Conservation (phyloP, 805 yeast genomes). For the Tetrapisispora taiwanensis region DNA sequence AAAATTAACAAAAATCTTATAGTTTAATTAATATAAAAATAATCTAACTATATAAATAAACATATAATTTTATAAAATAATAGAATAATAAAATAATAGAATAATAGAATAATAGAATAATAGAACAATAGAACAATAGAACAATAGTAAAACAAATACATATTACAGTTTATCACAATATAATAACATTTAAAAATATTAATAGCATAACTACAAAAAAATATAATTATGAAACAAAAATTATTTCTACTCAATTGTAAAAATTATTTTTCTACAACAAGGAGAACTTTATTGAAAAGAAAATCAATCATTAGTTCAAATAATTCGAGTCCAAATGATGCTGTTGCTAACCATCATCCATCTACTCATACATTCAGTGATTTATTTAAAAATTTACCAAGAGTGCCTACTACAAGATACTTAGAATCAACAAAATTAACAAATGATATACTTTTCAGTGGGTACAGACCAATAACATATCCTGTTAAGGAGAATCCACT, state of each 20-base stretch:
- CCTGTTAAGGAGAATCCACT: constrained; percentile 28
- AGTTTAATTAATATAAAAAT: no score
- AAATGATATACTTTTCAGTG: constrained; percentile 25
- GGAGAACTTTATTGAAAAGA: background rate
- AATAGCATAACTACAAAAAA: no score
- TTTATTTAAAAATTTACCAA: constrained; percentile 20
- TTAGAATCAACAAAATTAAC: constrained; percentile 20
- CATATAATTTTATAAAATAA: no score
- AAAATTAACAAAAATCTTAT: no score
- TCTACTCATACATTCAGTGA: background rate
- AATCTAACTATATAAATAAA: no score
- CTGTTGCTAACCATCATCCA: background rate
- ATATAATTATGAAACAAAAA: background rate
- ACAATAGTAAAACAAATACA: no score
- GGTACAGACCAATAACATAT: constrained; percentile 26
- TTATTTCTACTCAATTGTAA: background rate
- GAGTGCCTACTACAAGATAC: constrained; percentile 27
- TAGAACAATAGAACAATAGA: no score
- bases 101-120: no score
- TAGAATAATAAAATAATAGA: no score
- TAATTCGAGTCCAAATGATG: background rate
- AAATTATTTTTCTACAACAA: background rate
- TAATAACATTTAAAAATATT: no score
- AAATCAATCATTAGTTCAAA: background rate
- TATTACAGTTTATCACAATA: no score